Evolutionary conservation across 169 alveolate genomes (phyloP).

Genomic region (Cryptosporidium sp.): DNA sequence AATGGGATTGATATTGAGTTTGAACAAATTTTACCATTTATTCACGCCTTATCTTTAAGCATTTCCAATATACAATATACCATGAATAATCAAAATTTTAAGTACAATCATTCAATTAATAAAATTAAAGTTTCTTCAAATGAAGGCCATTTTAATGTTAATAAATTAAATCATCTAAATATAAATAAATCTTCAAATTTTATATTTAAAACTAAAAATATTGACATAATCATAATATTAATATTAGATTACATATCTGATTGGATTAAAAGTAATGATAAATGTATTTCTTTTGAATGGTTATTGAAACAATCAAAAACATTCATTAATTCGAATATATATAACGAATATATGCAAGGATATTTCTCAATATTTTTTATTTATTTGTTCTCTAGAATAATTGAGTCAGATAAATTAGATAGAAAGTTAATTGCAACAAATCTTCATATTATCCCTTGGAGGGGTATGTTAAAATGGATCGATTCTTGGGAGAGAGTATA

Average conservation of each 20-base stretch:
- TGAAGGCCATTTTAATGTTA: background rate
- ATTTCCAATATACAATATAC: slow-evolving; percentile 16
- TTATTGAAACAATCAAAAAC: background rate
- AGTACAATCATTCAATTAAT: background rate
- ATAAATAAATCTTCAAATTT: background rate
- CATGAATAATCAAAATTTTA: background rate
- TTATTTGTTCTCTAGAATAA: slow-evolving; percentile 25
- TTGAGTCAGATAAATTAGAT: slow-evolving; percentile 20
- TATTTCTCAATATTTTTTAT: slow-evolving; percentile 30
- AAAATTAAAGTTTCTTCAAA: background rate
- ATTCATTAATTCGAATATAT: background rate
- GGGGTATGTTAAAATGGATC: slow-evolving; percentile 33
- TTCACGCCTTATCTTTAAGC: slow-evolving; percentile 15
- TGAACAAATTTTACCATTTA: slow-evolving; percentile 44
- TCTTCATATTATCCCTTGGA: slow-evolving; percentile 45
- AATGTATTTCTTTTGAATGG: slow-evolving; percentile 2
- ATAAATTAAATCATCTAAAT: background rate
- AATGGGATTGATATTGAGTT: background rate
- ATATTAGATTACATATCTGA: slow-evolving; percentile 47
- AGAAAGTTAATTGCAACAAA: background rate
- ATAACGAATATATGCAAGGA: background rate
- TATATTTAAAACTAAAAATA: slow-evolving; percentile 38
- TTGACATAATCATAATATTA: slow-evolving; percentile 25
- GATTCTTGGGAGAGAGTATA: slow-evolving; percentile 4
- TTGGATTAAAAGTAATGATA: slow-evolving; percentile 15